Evolutionary conservation across 176 grass and related monocot species (phyloP).

Genomic region (Triticum timopheevii): DNA sequence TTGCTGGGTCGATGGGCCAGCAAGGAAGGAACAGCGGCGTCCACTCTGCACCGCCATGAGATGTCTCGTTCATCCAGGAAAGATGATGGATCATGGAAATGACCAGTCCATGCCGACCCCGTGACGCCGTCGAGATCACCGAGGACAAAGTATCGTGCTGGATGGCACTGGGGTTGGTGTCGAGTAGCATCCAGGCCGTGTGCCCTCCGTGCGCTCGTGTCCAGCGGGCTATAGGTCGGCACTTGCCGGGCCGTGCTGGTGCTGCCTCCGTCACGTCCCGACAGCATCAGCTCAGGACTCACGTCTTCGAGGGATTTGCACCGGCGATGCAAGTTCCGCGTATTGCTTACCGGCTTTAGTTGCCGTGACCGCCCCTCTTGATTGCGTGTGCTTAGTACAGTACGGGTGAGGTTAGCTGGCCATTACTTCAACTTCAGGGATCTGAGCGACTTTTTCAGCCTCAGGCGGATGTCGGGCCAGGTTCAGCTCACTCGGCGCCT

Average conservation of each 20-base stretch:
- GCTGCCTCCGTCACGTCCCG: background rate
- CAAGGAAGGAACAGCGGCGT: too few species aligned
- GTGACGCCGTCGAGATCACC: background rate
- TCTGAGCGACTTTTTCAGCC: background rate
- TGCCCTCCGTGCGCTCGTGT: background rate
- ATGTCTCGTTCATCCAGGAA: background rate
- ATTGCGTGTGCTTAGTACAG: background rate
- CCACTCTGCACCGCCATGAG: background rate
- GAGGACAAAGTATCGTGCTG: background rate
- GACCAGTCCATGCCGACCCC: background rate
- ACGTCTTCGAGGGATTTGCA: background rate
- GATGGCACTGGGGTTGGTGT: too few species aligned
- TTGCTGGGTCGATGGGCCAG: too few species aligned
- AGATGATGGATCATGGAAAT: background rate
- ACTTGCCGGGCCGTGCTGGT: too few species aligned
- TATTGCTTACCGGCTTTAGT: background rate
- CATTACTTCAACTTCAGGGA: background rate
- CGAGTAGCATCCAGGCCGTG: too few species aligned
- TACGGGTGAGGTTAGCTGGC: background rate
- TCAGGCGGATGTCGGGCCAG: background rate
- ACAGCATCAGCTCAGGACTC: background rate
- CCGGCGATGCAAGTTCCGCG: background rate
- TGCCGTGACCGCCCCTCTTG: background rate
- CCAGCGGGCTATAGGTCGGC: background rate
- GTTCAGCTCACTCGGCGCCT: background rate